Evolutionary conservation across 352 stramenopile genomes (phyloP).

Genomic region (Phytopythium helicoides): DNA sequence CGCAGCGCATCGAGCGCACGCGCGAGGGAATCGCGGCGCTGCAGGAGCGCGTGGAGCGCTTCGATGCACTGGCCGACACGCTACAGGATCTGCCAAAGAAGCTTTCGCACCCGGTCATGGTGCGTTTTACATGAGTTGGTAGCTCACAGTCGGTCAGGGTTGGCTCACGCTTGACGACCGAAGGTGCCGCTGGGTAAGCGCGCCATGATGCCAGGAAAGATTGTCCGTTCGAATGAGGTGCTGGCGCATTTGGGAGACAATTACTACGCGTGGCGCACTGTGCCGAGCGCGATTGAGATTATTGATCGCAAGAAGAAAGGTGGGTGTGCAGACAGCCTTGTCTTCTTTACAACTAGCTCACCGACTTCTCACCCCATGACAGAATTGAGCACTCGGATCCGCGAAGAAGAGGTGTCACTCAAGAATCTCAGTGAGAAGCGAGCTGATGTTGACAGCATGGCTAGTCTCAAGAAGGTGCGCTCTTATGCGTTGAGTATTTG

Average conservation of each 20-base stretch:
- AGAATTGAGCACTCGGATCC: conserved; percentile 58
- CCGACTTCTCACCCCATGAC: neutral
- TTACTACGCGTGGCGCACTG: conserved; percentile 79
- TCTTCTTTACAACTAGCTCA: neutral
- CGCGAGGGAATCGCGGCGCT: conserved; percentile 49
- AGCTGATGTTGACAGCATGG: conserved; percentile 55
- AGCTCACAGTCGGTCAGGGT: neutral
- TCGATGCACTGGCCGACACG: conserved; percentile 43
- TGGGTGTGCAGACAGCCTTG: conserved; percentile 8
- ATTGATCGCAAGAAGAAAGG: conserved; percentile 80
- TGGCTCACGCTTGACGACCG: neutral
- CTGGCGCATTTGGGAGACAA: conserved; percentile 78
- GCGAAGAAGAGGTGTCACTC: conserved; percentile 46
- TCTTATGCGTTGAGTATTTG: no score
- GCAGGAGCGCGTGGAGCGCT: conserved; percentile 55
- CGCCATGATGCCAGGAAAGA: conserved; percentile 79
- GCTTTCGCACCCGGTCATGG: conserved; percentile 79
- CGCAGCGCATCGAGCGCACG: conserved; percentile 52
- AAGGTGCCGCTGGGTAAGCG: conserved; percentile 77
- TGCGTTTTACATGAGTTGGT: conserved; percentile 7
- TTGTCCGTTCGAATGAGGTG: conserved; percentile 84
- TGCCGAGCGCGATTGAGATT: conserved; percentile 48
- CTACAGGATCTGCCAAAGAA: conserved; percentile 74
- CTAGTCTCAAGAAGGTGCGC: conserved; percentile 67
- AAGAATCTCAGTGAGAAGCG: conserved; percentile 56